Base-by-base conservation (phyloP, 1,284 basidiomycete species). In the Trichosporon asahii region DNA sequence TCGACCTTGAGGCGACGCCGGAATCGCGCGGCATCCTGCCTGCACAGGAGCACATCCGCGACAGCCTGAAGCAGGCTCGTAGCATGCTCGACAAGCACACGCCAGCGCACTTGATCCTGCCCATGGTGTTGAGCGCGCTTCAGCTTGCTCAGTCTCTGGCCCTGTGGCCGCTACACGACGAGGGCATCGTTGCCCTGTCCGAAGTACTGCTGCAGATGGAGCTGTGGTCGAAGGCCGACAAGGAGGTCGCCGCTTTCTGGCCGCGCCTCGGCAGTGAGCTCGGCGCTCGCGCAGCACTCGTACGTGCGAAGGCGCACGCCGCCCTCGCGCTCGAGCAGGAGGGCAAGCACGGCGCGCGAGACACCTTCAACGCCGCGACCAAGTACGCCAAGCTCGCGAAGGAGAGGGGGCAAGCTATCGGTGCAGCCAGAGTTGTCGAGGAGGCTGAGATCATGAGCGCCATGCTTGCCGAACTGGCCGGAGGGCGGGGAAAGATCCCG, bases 151-250 rank as follows among this genome's bases (percentile, higher is more conserved):
- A 65, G 7, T 65, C 75, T n/a, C 71, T 81, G 2, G 78, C 75
- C 0, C 64, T 80, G 2, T 82, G 81, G 81, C 66, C 70, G 11
- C 55, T 79, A 18, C 76, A 82, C 69, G 74, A 80, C 21, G 69
- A 73, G n/a, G 76, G 73, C 12, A 72, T 71, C 7, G 73, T 83
- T 6, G 29, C 76, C 2, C 71, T 82, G 18, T 75, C 76, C 7
- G 77, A 80, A 14, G 71, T 75, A 0, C 72, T 83, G n/a, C 66
- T 79, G 5, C 57, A 66, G 7, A 80, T 82, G 75, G 78, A 80
- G 35, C 74, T 79, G 73, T 74, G 74, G 3, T 35, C 27, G 37
- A 74, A 75, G 57, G 80, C 81, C 57, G 66, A 74, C 18, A 76
- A 76, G 44, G 69, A 72, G 14, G 69, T 75, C 9, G 71, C 72